These are phyloP conservation scores for Samsoniella hepiali DNA, from an alignment of 2,329 filamentous ascomycete species.

Conservation along the genomic window DNA sequence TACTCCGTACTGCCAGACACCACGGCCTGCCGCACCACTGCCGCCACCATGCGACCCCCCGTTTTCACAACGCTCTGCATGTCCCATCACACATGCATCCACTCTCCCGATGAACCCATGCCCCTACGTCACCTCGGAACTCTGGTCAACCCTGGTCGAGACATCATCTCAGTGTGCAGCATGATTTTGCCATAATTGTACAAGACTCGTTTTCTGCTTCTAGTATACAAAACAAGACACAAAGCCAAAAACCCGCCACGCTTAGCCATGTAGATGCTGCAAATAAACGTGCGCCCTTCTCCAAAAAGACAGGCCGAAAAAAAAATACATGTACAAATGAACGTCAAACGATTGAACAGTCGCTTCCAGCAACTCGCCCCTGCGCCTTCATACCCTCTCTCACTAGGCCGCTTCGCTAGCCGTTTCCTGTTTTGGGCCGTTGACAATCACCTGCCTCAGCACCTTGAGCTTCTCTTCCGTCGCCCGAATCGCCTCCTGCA, in stretches of 20 bases:
- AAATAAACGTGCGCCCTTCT: not conserved
- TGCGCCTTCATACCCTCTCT: not conserved
- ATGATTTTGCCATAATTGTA: not conserved
- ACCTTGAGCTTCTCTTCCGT: constrained; percentile 81
- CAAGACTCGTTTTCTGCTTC: not conserved
- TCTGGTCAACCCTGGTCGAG: not conserved
- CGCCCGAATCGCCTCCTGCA: constrained; percentile 76
- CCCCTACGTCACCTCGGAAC: not conserved
- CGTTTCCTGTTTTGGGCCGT: constrained; percentile 34
- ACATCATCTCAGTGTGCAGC: constrained; percentile 1
- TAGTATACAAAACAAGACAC: constrained; percentile 11
- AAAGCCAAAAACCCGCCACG: constrained; percentile 9
- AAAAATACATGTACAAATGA: constrained; percentile 10
- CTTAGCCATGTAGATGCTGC: constrained; percentile 14
- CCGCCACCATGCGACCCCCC: not conserved
- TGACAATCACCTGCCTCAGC: constrained; percentile 67
- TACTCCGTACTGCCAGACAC: not conserved
- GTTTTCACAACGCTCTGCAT: not conserved
- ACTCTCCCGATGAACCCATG: constrained; percentile 9
- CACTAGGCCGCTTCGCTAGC: not conserved
- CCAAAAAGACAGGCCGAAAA: not conserved
- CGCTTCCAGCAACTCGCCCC: not conserved
- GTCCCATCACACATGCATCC: not conserved
- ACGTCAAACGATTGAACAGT: constrained; percentile 2
- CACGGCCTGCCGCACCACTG: not conserved